Conservation (phyloP, 2,329 filamentous ascomycete species). For the Epichloe sp. region DNA sequence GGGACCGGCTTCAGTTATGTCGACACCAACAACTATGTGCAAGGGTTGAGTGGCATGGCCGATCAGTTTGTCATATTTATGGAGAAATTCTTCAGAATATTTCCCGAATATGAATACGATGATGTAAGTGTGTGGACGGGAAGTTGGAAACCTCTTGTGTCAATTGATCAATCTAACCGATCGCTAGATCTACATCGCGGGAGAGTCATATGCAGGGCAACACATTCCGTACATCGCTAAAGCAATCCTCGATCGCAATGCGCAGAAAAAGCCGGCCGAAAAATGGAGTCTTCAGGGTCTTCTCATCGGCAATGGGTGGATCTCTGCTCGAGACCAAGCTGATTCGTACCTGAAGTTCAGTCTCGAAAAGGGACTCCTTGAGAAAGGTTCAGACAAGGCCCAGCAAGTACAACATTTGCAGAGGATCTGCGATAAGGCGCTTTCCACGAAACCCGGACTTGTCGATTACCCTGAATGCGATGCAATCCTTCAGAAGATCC, state of each 20-base stretch:
- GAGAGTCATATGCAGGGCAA: conserved; percentile 93
- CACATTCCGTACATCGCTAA: conserved; percentile 96
- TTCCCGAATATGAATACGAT: conserved; percentile 82
- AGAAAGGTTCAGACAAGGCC: conserved; percentile 50
- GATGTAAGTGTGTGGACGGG: conserved; percentile 51
- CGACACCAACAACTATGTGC: conserved; percentile 74
- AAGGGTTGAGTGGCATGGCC: conserved; percentile 81
- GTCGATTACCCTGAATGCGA: conserved; percentile 67
- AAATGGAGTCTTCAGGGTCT: conserved; percentile 72
- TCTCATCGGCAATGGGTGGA: conserved; percentile 96
- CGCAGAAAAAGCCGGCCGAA: conserved; percentile 24
- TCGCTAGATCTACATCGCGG: conserved; percentile 73
- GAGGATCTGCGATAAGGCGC: conserved; percentile 52
- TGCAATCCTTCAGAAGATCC: conserved; percentile 57
- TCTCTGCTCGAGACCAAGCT: conserved; percentile 83
- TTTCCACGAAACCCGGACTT: conserved; percentile 30
- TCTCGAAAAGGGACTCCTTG: conserved; percentile 61
- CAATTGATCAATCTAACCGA: background rate
- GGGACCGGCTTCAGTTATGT: conserved; percentile 95
- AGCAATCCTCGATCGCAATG: conserved; percentile 80
- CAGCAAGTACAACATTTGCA: conserved; percentile 56
- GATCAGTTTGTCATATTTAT: conserved; percentile 77
- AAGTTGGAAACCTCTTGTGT: too few species aligned
- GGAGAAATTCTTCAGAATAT: conserved; percentile 81
- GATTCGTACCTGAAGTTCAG: conserved; percentile 72